Conservation (phyloP, 371 early-diverging fungal genomes). For the Mortierella sp. region DNA sequence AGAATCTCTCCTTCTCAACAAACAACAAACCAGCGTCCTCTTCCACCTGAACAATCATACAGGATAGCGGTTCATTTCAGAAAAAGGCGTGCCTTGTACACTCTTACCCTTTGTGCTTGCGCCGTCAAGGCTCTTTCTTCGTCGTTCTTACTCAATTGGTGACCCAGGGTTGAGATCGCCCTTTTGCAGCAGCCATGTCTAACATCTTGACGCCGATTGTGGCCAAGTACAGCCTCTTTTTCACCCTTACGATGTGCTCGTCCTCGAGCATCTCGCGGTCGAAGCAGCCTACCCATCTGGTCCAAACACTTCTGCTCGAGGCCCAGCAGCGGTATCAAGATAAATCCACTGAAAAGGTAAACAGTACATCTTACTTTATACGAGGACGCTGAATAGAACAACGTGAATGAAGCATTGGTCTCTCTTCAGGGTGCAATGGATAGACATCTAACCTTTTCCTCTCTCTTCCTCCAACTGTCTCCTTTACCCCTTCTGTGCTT, state of each 20-base stretch:
- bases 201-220: conserved; percentile 47
- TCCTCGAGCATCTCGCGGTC: conserved; percentile 37
- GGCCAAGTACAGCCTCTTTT: conserved; percentile 46
- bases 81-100: not conserved
- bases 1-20: not conserved
- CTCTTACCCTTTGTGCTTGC: not conserved
- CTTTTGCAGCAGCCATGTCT: conserved; percentile 30
- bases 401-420: conserved; percentile 6
- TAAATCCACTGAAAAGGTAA: conserved; percentile 24
- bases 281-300: conserved; percentile 34
- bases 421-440: not conserved
- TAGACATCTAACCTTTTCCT: conserved; percentile 3
- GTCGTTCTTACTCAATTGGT: not conserved
- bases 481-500: not conserved
- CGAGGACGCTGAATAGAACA: not conserved
- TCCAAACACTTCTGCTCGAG: conserved; percentile 30
- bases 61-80: not conserved
- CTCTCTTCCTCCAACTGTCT: not conserved
- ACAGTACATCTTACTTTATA: not conserved
- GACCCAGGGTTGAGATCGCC: not conserved
- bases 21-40: conserved; percentile 2
- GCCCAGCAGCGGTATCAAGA: conserved; percentile 40
- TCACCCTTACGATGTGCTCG: conserved; percentile 42
- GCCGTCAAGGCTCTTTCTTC: conserved; percentile 1
- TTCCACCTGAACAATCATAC: not conserved